phyloP scores from a whole-genome alignment of 768 basidiomycete genomes.

The Suillus subaureus region DNA sequence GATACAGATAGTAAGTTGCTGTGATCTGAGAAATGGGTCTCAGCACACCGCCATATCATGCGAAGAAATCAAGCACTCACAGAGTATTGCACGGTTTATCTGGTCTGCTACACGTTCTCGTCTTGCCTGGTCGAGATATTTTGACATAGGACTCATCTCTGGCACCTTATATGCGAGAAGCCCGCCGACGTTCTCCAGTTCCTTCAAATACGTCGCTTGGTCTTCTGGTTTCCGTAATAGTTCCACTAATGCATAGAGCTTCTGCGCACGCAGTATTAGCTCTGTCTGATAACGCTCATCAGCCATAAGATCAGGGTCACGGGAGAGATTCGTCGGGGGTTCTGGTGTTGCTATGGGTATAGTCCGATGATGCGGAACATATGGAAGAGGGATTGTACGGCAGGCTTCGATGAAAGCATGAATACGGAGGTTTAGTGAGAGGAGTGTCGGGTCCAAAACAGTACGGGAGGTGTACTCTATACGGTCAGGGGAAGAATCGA shows the following conservation, averaged over 20 bases:
- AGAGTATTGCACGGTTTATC: conserved; percentile 82
- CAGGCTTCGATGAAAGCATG: conserved; percentile 87
- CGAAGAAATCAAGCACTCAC: conserved; percentile 46
- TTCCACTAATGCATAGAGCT: conserved; percentile 64
- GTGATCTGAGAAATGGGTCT: conserved; percentile 43
- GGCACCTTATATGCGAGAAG: conserved; percentile 85
- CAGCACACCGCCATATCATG: not conserved
- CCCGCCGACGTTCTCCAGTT: conserved; percentile 73
- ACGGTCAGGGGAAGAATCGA: conserved; percentile 32
- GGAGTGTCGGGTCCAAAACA: conserved; percentile 72
- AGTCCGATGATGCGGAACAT: conserved; percentile 28
- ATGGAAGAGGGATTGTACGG: conserved; percentile 66
- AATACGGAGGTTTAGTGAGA: conserved; percentile 84
- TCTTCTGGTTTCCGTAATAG: conserved; percentile 57
- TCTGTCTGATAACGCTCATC: conserved; percentile 45
- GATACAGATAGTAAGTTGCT: conserved; percentile 56
- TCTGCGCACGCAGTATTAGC: conserved; percentile 61
- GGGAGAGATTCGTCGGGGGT: conserved; percentile 19
- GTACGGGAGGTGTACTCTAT: conserved; percentile 57
- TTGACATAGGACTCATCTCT: conserved; percentile 71
- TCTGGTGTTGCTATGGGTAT: conserved; percentile 13
- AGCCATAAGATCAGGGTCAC: conserved; percentile 31
- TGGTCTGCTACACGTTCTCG: conserved; percentile 85
- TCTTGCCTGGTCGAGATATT: conserved; percentile 75
- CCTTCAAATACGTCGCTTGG: conserved; percentile 62